phyloP scores from a whole-genome alignment of 2,329 filamentous ascomycete genomes.

The Fusarium tupiense region DNA sequence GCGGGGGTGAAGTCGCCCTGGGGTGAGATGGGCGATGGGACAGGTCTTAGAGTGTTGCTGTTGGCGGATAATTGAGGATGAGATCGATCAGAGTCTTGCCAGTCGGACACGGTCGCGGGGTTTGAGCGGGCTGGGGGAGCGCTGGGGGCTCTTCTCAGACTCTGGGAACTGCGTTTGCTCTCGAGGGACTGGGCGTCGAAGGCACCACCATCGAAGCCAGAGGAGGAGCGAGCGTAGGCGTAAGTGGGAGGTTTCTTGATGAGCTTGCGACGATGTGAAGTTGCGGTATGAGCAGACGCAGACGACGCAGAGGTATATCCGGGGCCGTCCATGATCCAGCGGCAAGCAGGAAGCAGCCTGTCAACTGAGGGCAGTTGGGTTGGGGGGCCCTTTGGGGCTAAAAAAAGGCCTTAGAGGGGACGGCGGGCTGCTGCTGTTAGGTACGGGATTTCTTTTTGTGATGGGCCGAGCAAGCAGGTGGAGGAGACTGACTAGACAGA shows the following conservation, averaged over 20 bases:
- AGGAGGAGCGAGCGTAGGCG: constrained; percentile 58
- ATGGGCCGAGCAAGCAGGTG: constrained; percentile 41
- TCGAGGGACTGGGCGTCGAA: constrained; percentile 67
- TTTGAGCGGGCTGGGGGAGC: constrained; percentile 62
- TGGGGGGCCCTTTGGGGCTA: constrained; percentile 33
- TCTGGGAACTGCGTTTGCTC: constrained; percentile 72
- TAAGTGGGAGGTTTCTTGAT: constrained; percentile 69
- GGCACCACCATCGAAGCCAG: constrained; percentile 59
- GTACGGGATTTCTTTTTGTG: constrained; percentile 36
- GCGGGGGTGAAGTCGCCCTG: constrained; percentile 58
- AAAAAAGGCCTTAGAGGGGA: constrained; percentile 42
- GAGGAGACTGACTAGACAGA: constrained; percentile 29
- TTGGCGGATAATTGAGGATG: constrained; percentile 50
- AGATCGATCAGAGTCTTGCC: constrained; percentile 48
- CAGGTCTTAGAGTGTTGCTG: constrained; percentile 55
- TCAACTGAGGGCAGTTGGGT: constrained; percentile 23
- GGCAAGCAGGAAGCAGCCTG: constrained; percentile 40
- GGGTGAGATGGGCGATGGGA: constrained; percentile 58
- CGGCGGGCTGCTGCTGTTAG: constrained; percentile 32
- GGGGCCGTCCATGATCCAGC: constrained; percentile 59
- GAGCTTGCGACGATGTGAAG: constrained; percentile 67
- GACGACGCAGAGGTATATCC: constrained; percentile 46
- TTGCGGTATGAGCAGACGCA: constrained; percentile 53
- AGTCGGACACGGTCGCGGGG: constrained; percentile 60
- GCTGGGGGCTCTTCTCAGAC: constrained; percentile 69